Evolutionary conservation across 306 rosid genomes (phyloP).

Genomic region (Cucurbita maxima): DNA sequence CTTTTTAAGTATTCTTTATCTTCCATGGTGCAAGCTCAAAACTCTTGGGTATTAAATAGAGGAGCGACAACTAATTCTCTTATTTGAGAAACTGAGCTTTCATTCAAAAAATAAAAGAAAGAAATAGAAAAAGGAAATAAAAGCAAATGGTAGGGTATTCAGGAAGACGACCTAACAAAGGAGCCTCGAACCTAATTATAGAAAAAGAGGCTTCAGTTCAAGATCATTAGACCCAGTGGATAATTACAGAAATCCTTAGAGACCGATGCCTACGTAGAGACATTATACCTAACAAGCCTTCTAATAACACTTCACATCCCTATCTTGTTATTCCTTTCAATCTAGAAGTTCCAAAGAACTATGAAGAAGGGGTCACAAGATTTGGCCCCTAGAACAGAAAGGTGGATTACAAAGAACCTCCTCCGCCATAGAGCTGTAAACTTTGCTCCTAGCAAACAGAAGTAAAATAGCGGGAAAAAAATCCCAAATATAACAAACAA

Average conservation of each 20-base stretch:
- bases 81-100: too few relatives aligned
- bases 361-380: background rate
- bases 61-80: too few relatives aligned
- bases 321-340: background rate
- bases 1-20: too few relatives aligned
- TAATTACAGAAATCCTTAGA: background rate
- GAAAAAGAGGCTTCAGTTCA: background rate
- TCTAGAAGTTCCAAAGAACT: background rate
- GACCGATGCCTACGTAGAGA: background rate
- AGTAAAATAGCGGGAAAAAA: background rate
- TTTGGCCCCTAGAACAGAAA: background rate
- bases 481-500: background rate
- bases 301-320: background rate
- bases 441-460: too few relatives aligned
- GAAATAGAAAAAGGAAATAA: too few relatives aligned
- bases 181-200: background rate
- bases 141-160: too few relatives aligned
- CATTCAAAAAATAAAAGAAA: too few relatives aligned
- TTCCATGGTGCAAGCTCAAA: too few relatives aligned
- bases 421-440: background rate
- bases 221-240: background rate
- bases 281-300: background rate
- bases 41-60: too few relatives aligned
- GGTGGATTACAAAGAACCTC: background rate
- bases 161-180: too few relatives aligned